A percentile compares a stretch with the other conserved stretches of the same genome.
Evolutionary conservation across 768 basidiomycete genomes (phyloP).

Genomic region (Porphyrellus cyaneotinctus): DNA sequence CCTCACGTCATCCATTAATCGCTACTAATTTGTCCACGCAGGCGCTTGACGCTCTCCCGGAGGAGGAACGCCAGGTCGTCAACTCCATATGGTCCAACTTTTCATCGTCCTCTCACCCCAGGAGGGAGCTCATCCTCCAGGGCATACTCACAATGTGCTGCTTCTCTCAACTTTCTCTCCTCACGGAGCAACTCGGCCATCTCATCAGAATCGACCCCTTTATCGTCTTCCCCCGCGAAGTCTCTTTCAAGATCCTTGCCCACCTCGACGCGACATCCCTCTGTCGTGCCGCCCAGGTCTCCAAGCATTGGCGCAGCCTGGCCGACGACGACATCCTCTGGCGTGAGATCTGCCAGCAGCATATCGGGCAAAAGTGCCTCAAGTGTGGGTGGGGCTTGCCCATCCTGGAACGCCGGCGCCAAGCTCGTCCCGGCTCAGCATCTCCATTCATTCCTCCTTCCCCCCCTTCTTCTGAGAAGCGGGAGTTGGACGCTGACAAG

Average conservation of each 20-base stretch:
- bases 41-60: conserved; percentile 86
- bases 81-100: conserved; percentile 96
- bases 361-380: conserved; percentile 93
- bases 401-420: conserved; percentile 71
- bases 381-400: conserved; percentile 99
- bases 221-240: conserved; percentile 82
- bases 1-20: background rate
- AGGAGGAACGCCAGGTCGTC: conserved; percentile 82
- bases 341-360: conserved; percentile 96
- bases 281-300: conserved; percentile 91
- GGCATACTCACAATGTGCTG: conserved; percentile 99
- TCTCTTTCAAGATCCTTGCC: conserved; percentile 80
- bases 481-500: conserved; percentile 34
- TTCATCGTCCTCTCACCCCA: conserved; percentile 87
- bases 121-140: conserved; percentile 90
- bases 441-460: conserved; percentile 35
- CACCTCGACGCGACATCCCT: conserved; percentile 91
- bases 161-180: conserved; percentile 94
- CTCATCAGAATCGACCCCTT: conserved; percentile 97
- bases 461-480: conserved; percentile 34
- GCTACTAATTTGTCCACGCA: conserved; percentile 32
- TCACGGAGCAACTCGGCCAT: conserved; percentile 85
- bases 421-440: conserved; percentile 37
- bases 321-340: conserved; percentile 96
- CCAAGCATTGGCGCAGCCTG: conserved; percentile 74